phyloP scores from a whole-genome alignment of 345 rosid genomes.

The thale cress (Arabidopsis thaliana) region DNA sequence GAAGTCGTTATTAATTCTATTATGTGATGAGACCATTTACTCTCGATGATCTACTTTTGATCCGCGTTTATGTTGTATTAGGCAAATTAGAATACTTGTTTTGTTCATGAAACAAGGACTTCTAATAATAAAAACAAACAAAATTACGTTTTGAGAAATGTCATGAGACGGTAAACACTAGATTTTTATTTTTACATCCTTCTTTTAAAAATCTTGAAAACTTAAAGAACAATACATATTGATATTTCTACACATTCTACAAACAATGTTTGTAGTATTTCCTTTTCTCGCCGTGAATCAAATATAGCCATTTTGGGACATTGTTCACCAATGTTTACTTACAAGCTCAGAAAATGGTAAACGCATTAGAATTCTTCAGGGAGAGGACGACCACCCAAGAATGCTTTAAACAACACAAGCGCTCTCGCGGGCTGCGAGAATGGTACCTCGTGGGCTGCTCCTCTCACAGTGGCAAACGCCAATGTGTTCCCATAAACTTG shows the following conservation, averaged over 20 bases:
- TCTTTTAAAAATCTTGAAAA: neutral
- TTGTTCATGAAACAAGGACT: neutral
- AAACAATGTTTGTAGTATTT: neutral
- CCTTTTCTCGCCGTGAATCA: neutral
- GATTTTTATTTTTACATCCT: neutral
- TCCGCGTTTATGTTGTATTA: conserved; percentile 7
- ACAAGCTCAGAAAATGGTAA: conserved; percentile 11
- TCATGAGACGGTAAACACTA: neutral
- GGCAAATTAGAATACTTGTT: neutral
- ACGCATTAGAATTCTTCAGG: conserved; percentile 71
- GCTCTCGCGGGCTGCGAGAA: conserved; percentile 91
- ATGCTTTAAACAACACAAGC: conserved; percentile 73
- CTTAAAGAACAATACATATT: neutral
- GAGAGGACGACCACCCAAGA: conserved; percentile 62
- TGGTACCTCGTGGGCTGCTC: conserved; percentile 94
- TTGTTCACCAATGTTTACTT: conserved; percentile 15
- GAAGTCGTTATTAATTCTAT: conserved; percentile 32
- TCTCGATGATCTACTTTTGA: neutral
- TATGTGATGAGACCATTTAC: neutral
- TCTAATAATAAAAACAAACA: neutral
- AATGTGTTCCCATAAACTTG: conserved; percentile 75
- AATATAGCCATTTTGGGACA: neutral
- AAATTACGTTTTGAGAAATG: no score
- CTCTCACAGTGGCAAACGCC: conserved; percentile 87
- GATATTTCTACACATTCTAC: neutral